Evolutionary conservation across 805 yeast species (phyloP).

Genomic region (Teunomyces atbi): DNA sequence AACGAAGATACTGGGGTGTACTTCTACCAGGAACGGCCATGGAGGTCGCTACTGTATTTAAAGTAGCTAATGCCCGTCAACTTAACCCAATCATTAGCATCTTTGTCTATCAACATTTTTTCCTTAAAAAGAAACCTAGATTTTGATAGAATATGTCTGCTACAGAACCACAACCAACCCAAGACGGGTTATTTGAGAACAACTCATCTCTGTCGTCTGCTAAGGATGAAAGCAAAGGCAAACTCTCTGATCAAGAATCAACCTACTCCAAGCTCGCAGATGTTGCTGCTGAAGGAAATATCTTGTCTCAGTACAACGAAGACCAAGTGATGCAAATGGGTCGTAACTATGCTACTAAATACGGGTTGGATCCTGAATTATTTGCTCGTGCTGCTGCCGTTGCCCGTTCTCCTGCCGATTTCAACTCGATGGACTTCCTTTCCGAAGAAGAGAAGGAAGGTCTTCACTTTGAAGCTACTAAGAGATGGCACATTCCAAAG

Average conservation of each 20-base stretch:
- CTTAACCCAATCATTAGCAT: neutral
- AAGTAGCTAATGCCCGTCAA: neutral
- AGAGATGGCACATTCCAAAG: conserved; percentile 43
- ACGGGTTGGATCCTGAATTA: conserved; percentile 55
- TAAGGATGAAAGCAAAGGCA: conserved; percentile 11
- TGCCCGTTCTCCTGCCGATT: conserved; percentile 55
- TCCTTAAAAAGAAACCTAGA: neutral
- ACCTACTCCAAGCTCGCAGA: conserved; percentile 3
- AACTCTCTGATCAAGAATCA: conserved; percentile 6
- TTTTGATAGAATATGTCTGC: neutral
- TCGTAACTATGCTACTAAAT: conserved; percentile 57
- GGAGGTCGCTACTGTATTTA: neutral
- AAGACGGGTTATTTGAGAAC: conserved; percentile 15
- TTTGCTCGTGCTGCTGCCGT: conserved; percentile 61
- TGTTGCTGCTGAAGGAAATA: conserved; percentile 35
- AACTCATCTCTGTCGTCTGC: conserved; percentile 11
- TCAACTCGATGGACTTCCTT: conserved; percentile 54
- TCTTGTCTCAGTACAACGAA: conserved; percentile 57
- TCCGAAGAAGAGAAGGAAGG: conserved; percentile 45
- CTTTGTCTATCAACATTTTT: neutral
- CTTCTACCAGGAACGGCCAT: neutral
- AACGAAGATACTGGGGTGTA: neutral
- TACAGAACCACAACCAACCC: neutral
- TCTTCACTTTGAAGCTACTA: conserved; percentile 46
- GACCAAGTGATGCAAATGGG: conserved; percentile 71